phyloP scores from a whole-genome alignment of 2,329 filamentous ascomycete genomes.

The Xylaria hypoxylon region DNA sequence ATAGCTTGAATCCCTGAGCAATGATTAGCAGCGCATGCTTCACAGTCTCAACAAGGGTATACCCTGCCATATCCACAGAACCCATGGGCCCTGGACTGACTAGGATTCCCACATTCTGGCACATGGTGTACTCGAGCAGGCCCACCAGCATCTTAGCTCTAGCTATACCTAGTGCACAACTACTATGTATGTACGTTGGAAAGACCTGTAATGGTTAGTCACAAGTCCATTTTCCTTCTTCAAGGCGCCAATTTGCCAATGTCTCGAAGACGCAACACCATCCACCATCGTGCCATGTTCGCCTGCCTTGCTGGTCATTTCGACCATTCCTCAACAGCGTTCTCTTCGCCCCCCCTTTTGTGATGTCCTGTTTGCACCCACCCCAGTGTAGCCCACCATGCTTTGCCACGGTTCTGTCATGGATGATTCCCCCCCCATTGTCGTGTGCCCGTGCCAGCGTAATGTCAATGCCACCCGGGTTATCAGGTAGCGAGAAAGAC shows the following conservation, averaged over 20 bases:
- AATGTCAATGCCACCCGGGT: conserved; percentile 47
- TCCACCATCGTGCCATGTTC: conserved; percentile 38
- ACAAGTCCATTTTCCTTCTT: conserved; percentile 29
- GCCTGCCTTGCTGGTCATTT: conserved; percentile 37
- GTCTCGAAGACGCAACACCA: conserved; percentile 37
- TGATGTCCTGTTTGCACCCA: conserved; percentile 31
- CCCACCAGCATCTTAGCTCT: conserved; percentile 39
- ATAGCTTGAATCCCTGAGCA: conserved; percentile 48
- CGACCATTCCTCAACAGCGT: conserved; percentile 33
- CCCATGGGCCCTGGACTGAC: conserved; percentile 44
- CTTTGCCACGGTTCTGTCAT: conserved; percentile 37
- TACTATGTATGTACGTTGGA: conserved; percentile 3
- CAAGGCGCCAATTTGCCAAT: conserved; percentile 34
- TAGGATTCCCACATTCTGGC: conserved; percentile 50
- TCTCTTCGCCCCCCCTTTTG: conserved; percentile 34
- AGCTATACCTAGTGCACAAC: too few species aligned
- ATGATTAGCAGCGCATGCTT: conserved; percentile 50
- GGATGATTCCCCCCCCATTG: conserved; percentile 44
- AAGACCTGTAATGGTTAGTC: conserved; percentile 34
- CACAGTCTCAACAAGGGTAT: conserved; percentile 46
- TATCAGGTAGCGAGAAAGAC: conserved; percentile 46
- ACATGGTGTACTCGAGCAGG: conserved; percentile 41
- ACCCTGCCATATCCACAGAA: conserved; percentile 47
- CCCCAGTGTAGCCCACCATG: conserved; percentile 27
- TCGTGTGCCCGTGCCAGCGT: conserved; percentile 48